phyloP scores from a whole-genome alignment of 2,329 filamentous ascomycete genomes.

The Apiospora kogelbergensis region DNA sequence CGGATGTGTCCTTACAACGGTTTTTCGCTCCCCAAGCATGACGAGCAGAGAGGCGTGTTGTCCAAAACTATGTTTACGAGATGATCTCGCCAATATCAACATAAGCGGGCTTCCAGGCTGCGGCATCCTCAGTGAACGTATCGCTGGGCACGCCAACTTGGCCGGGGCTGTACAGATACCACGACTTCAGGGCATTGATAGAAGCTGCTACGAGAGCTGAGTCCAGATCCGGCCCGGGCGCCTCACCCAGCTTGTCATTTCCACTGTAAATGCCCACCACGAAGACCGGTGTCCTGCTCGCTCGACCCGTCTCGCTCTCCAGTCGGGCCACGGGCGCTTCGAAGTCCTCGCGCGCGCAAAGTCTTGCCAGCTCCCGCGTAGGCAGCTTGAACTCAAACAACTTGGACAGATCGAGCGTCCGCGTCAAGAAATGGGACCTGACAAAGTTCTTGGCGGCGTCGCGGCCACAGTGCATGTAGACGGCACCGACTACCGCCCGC shows the following conservation, averaged over 20 bases:
- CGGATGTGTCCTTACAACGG: background rate
- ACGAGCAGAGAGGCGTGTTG: background rate
- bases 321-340: conserved; percentile 83
- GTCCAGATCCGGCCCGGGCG: conserved; percentile 74
- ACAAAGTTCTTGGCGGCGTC: conserved; percentile 81
- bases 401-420: conserved; percentile 71
- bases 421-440: conserved; percentile 77
- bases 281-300: conserved; percentile 83
- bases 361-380: conserved; percentile 75
- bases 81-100: conserved; percentile 73
- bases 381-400: conserved; percentile 86
- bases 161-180: conserved; percentile 92
- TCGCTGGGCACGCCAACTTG: conserved; percentile 68
- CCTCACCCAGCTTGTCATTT: conserved; percentile 88
- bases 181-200: conserved; percentile 83
- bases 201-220: conserved; percentile 77
- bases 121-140: conserved; percentile 60
- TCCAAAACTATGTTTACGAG: conserved; percentile 28
- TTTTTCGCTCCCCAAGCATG: background rate
- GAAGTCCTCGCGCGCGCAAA: conserved; percentile 89
- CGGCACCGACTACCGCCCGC: conserved; percentile 76
- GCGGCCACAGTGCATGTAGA: conserved; percentile 83
- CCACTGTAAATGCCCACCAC: conserved; percentile 94
- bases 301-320: conserved; percentile 85
- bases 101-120: conserved; percentile 65